phyloP scores from a whole-genome alignment of 768 basidiomycete genomes.

The Russula sp. region DNA sequence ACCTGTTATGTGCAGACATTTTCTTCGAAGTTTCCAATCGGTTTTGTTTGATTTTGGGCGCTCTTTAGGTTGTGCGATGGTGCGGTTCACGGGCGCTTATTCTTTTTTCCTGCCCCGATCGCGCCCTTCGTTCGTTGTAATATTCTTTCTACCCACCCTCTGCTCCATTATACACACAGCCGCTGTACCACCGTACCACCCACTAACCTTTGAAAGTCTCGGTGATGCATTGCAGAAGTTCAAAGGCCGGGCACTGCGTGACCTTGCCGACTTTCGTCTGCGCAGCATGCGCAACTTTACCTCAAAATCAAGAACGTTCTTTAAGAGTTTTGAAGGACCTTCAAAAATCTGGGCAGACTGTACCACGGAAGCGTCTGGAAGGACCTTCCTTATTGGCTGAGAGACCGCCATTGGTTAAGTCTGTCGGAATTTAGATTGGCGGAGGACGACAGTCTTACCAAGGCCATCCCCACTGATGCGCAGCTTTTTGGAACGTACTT shows the following conservation, averaged over 20 bases:
- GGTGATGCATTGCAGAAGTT: neutral
- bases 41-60: neutral
- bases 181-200: too few relatives aligned
- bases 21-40: neutral
- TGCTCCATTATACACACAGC: too few relatives aligned
- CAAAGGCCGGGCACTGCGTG: neutral
- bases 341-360: slow-evolving; percentile 10
- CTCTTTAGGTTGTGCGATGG: neutral
- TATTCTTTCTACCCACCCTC: too few relatives aligned
- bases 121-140: too few relatives aligned
- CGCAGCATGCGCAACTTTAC: neutral
- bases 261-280: neutral
- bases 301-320: neutral
- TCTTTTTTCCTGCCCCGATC: too few relatives aligned
- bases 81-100: too few relatives aligned
- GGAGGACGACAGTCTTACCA: neutral
- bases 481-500: neutral
- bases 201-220: neutral
- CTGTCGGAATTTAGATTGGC: too few relatives aligned
- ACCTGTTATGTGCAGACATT: neutral
- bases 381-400: neutral
- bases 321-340: neutral
- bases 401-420: too few relatives aligned
- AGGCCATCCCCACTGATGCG: neutral
- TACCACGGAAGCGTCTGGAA: neutral